Percentiles rank a stretch among this genome's conserved stretches.
Evolutionary conservation across 2,329 filamentous ascomycete species (phyloP).

Genomic region (Aspergillus fijiensis): DNA sequence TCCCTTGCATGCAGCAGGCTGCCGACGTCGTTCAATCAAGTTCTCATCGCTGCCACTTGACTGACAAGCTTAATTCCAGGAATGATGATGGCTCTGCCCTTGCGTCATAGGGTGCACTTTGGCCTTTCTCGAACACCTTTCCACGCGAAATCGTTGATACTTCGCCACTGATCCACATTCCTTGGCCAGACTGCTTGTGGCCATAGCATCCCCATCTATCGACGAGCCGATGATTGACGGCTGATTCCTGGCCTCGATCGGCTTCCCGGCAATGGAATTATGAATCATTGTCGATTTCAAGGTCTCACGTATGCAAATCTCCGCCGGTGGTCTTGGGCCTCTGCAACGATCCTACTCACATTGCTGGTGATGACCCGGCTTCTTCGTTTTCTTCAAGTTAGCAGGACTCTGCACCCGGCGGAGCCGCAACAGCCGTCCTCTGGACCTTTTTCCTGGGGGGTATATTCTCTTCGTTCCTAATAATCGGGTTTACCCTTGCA

Average conservation of each 20-base stretch:
- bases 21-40: constrained; percentile 3
- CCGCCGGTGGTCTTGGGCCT: background rate
- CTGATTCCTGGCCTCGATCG: background rate
- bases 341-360: background rate
- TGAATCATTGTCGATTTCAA: background rate
- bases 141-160: constrained; percentile 1
- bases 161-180: background rate
- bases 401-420: background rate
- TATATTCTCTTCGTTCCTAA: constrained; percentile 3
- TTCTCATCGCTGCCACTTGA: background rate
- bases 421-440: background rate
- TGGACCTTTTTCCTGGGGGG: constrained; percentile 2
- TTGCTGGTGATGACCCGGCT: background rate
- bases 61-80: constrained; percentile 7
- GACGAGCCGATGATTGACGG: background rate
- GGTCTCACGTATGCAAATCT: background rate
- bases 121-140: constrained; percentile 2
- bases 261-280: background rate
- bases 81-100: constrained; percentile 4
- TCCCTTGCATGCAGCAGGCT: constrained; percentile 9
- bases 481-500: constrained; percentile 13
- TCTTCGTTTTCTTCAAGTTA: background rate
- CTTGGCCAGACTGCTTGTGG: background rate
- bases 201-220: background rate
- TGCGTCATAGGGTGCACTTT: constrained; percentile 4